Base-by-base conservation (phyloP, 495 filamentous ascomycete species). In the Ramalina intermedia region DNA sequence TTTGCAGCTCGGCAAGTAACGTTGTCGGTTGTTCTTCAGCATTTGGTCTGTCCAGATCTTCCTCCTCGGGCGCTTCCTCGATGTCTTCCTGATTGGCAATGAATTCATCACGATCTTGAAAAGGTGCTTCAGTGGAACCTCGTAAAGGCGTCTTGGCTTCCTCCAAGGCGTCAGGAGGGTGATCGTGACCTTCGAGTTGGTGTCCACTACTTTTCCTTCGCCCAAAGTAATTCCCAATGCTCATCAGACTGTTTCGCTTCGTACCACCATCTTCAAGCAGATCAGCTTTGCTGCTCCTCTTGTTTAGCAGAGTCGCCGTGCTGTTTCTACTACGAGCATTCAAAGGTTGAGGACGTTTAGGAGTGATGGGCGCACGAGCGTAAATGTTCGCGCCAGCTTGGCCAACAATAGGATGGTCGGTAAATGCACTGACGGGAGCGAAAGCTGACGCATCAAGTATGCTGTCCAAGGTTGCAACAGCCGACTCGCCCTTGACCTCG, bases 401-500 rank as follows among this genome's bases (percentile, higher is more conserved):
- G 13, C 88, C 90, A 26, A 81, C 84, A 51, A 84, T 85, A 9
- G 84, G 82, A 63, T 98, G 91, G 59, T 96, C 88, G 0, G 87
- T 95, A 57, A 96, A 96, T 43, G 91, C 91, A 39, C 73, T 86
- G 39, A 94, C 86, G n/a, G 91, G 91, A 2, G 93, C 91, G 50
- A 73, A 74, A 3, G 87, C 85, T 4, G 91, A 94, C n/a, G 91
- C 91, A 63, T 96, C 86, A 9, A 98, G 72, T 40, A 98, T 91
- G 57, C 80, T 91, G 48, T 98, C 91, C 8, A 98, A 71, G 0
- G 90, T 96, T 33, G 76, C 82, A 53, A 87, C 87, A 14, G 89
- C 86, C 41, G 89, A 94, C 12, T 82, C 76, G 37, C 80, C 76
- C 61, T 83, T 87, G 23, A 89, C 64, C 51, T 87, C 73, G 17